Conservation (phyloP, 768 basidiomycete species). For the Auriculariales sp. region DNA sequence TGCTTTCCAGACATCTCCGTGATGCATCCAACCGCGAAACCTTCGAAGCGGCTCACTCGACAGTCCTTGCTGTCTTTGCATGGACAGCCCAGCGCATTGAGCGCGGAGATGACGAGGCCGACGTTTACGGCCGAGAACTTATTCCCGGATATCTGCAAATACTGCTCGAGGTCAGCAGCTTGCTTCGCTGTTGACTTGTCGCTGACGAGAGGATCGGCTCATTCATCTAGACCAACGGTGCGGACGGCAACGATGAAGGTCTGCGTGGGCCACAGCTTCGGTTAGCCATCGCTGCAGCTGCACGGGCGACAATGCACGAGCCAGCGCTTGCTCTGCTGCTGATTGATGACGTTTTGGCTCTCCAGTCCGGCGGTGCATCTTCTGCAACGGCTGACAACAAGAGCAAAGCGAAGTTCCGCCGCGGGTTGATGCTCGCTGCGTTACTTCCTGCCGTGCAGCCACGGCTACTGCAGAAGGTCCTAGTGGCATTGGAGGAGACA, state of each 20-base stretch:
- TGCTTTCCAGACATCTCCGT: slow-evolving; percentile 37
- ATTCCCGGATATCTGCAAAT: slow-evolving; percentile 62
- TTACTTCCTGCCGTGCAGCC: slow-evolving; percentile 48
- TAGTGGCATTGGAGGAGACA: slow-evolving; percentile 30
- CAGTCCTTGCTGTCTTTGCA: slow-evolving; percentile 60
- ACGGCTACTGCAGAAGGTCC: slow-evolving; percentile 34
- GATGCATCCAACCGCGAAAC: slow-evolving; percentile 49
- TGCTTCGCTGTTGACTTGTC: background rate
- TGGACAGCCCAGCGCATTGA: slow-evolving; percentile 1
- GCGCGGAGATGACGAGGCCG: slow-evolving; percentile 1
- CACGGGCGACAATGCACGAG: background rate
- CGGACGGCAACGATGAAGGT: too few species aligned
- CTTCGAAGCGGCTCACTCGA: slow-evolving; percentile 82
- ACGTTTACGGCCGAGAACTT: slow-evolving; percentile 34
- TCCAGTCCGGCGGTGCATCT: slow-evolving; percentile 50
- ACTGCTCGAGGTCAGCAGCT: slow-evolving; percentile 45
- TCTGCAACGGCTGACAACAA: slow-evolving; percentile 34
- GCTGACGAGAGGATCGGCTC: too few species aligned
- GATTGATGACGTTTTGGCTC: background rate
- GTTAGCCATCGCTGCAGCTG: slow-evolving; percentile 26
- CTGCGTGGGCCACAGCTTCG: slow-evolving; percentile 53
- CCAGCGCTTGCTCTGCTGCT: background rate
- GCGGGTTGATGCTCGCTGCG: slow-evolving; percentile 53
- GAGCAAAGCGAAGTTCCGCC: slow-evolving; percentile 22
- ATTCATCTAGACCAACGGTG: slow-evolving; percentile 42